Base-by-base conservation (phyloP, 1,139 yeast genomes). In the Geotrichum reessii region DNA sequence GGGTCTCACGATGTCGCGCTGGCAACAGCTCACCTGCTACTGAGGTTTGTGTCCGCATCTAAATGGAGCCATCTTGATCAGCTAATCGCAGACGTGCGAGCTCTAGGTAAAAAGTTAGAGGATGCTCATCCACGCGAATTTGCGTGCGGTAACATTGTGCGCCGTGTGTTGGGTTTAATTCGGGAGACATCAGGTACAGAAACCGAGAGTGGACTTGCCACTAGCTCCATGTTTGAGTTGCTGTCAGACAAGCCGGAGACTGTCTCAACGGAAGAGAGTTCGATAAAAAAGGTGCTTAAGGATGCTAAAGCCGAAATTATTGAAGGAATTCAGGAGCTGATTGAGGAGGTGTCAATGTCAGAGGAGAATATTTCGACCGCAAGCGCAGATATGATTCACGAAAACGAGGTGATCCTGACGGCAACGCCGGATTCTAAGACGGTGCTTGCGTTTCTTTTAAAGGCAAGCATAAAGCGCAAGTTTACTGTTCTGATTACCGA, bases 391-490 rank as follows among this genome's bases (percentile, higher is more conserved):
- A 81, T 93, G 76, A 90, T 95, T 70, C 98, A 93, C 72, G 98
- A 93, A 67, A 88, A 91, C 70, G 99, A 95, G 73, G 83, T 92
- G 25, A 76, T 95, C 56, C 78, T 95, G 58, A 90, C 97, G 0
- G 97, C 98, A 11, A 92, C 98, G 0, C 97, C 98, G 2, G 90
- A 85, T 52, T 90, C 97, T 0, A 84, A 84, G 59, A 93, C 99
- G 0, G 97, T 95, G 17, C 77, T 90, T 63, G 89, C 90, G 66
- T 93, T 95, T 68, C 76, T 95, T 63, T 78, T 91, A 61, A 86
- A 89, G 67, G 97, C 98, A 5, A 83, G 96, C 63, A 81, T 86
- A 63, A 92, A 92, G 75, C 85, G 98, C 76, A 87, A 84, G 68
- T 93, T 95, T 72, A 87, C 96, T 0, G 99, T 95, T 14, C 77